Evolutionary conservation across 495 filamentous ascomycete species (phyloP), one percentile per base, ranked within the genome.

Genomic region (Pyrenula aspistea): DNA sequence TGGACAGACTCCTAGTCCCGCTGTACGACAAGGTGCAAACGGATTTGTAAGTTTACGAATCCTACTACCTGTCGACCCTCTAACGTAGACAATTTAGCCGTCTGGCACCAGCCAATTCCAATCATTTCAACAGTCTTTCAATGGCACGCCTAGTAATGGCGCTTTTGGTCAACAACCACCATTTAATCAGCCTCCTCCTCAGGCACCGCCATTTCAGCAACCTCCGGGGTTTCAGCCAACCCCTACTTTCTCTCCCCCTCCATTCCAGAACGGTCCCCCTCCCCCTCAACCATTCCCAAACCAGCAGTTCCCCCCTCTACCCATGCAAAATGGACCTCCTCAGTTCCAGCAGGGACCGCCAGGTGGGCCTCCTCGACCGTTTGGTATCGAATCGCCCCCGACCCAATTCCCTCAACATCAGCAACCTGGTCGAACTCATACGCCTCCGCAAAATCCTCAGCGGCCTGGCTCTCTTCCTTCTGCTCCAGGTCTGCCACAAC

Each of bases 401-500:
- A 73, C 70, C 54, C 67, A 69, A 22, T 80, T 70, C 61, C 66
- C 63, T 56, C 23, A 52, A 20, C 63, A 60, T 23, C 67, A 67
- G 50, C 67, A 69, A 53, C 67, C 71, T 2, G 64, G 71, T 24
- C 68, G 71, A 20, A 71, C 65, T 22, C 69, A 71, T 49, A 71
- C 72, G 4, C 68, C 72, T 47, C 71, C 76, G 19, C 71, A 76
- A 31, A 55, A 66, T 53, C 58, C 64, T 23, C 73, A 75, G 53
- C 70, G 74, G 1, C 72, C 73, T 24, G 71, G 68, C 10, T 80
- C 73, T 57, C 60, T 85, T 47, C 80, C 83, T 1, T 58, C 75
- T 24, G 77, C 79, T 0, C 72, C 81, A 2, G 80, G 80, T 54
- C 73, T 88, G 20, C 84, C 85, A 1, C 82, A 86, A 61, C 73